Evolutionary conservation across 371 early-diverging fungal genomes (phyloP).

Genomic region (Mucor indicus): DNA sequence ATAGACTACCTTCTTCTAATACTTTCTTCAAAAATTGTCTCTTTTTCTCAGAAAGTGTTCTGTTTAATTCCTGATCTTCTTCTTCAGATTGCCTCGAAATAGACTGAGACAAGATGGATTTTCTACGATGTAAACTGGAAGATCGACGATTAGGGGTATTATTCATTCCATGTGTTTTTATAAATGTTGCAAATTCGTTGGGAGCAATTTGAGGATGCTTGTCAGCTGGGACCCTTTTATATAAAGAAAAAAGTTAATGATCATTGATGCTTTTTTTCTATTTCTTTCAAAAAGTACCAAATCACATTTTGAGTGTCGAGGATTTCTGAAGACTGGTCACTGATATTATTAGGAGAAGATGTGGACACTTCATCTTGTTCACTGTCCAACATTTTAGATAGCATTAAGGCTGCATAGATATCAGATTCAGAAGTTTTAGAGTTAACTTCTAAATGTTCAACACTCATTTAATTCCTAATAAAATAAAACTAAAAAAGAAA

Average conservation of each 20-base stretch:
- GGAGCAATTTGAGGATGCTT: slow-evolving; percentile 39
- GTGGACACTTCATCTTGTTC: slow-evolving; percentile 4
- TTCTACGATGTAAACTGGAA: slow-evolving; percentile 15
- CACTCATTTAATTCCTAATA: slow-evolving; percentile 3
- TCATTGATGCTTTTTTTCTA: background rate
- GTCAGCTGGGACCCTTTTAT: slow-evolving; percentile 29
- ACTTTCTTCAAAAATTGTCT: slow-evolving; percentile 4
- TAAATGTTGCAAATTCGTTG: slow-evolving; percentile 33
- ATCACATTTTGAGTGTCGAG: slow-evolving; percentile 8
- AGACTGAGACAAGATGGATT: slow-evolving; percentile 30
- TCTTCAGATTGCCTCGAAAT: background rate
- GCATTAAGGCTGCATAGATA: slow-evolving; percentile 18
- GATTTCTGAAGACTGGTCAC: background rate
- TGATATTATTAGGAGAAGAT: background rate
- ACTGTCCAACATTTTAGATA: slow-evolving; percentile 17
- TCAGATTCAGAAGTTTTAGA: slow-evolving; percentile 10
- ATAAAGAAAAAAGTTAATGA: background rate
- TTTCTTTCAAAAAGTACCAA: slow-evolving; percentile 10
- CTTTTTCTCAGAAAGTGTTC: slow-evolving; percentile 14
- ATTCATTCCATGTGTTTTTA: slow-evolving; percentile 25
- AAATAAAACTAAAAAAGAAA: background rate
- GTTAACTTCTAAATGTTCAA: background rate
- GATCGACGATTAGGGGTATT: slow-evolving; percentile 13
- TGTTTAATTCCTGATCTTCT: slow-evolving; percentile 3
- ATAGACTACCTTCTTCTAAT: slow-evolving; percentile 1